A percentile compares a stretch with the other conserved stretches of the same genome.
Conservation (phyloP, 2,329 filamentous ascomycete genomes). For the Hysterium pulicare region DNA sequence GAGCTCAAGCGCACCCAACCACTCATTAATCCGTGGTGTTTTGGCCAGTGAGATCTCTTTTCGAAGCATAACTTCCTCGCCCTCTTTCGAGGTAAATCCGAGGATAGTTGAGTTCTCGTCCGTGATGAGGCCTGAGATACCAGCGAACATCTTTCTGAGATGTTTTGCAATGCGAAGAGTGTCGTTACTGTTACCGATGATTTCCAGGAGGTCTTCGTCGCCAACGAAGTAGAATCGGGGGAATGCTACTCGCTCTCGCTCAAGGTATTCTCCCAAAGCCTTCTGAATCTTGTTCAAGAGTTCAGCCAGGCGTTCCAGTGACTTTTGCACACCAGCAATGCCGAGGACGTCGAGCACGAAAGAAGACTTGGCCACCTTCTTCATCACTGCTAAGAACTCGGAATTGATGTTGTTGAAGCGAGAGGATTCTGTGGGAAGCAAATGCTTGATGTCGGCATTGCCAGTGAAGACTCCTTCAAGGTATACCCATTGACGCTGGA, state of each 20-base stretch:
- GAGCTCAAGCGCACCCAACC: conserved; percentile 86
- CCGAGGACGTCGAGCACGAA: conserved; percentile 94
- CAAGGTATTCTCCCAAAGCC: conserved; percentile 94
- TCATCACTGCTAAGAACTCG: conserved; percentile 98
- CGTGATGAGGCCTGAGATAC: conserved; percentile 83
- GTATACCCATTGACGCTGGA: conserved; percentile 99
- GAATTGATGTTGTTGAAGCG: conserved; percentile 99
- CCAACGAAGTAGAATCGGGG: conserved; percentile 99
- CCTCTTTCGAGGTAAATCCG: conserved; percentile 93
- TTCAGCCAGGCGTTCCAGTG: conserved; percentile 91
- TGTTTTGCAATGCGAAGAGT: conserved; percentile 95
- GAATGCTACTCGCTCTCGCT: conserved; percentile 96
- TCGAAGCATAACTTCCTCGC: conserved; percentile 81
- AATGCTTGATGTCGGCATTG: conserved; percentile 97
- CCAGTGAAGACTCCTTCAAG: conserved; percentile 98
- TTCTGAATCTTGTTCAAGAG: conserved; percentile 99
- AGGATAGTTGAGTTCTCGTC: conserved; percentile 87
- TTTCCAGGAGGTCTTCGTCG: conserved; percentile 96
- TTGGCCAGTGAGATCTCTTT: conserved; percentile 89
- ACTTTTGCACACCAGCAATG: conserved; percentile 94
- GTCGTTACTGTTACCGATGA: conserved; percentile 99
- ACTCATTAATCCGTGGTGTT: conserved; percentile 97
- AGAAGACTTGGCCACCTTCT: conserved; percentile 96
- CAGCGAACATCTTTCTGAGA: conserved; percentile 99
- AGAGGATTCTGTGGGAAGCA: conserved; percentile 92